phyloP scores from a whole-genome alignment of 305 asterid species.

The Solanum chacoense region DNA sequence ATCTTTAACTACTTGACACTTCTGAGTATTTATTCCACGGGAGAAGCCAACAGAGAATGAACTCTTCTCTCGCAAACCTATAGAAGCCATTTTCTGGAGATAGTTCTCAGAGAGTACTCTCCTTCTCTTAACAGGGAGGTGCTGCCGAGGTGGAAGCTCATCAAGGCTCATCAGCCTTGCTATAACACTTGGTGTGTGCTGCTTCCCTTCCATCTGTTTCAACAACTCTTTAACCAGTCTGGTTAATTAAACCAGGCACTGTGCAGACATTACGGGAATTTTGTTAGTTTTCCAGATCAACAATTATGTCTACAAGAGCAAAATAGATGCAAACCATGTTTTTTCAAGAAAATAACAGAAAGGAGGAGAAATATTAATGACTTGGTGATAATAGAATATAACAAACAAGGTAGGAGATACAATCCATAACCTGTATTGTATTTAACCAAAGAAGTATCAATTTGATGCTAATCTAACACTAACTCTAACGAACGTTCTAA shows the following conservation, averaged over 20 bases:
- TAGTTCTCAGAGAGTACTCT: slow-evolving; percentile 55
- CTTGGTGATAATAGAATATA: background rate
- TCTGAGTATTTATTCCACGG: slow-evolving; percentile 11
- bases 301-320: background rate
- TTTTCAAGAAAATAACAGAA: background rate
- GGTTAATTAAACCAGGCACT: slow-evolving; percentile 9
- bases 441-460: background rate
- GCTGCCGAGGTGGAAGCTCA: slow-evolving; percentile 25
- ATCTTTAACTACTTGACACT: slow-evolving; percentile 11
- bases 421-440: background rate
- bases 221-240: slow-evolving; percentile 25
- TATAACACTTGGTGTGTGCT: slow-evolving; percentile 42
- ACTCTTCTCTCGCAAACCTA: slow-evolving; percentile 36
- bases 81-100: slow-evolving; percentile 38
- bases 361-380: background rate
- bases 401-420: background rate
- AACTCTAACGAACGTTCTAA: background rate
- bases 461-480: background rate
- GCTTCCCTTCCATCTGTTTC: slow-evolving; percentile 31
- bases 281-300: background rate
- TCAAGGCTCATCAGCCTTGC: slow-evolving; percentile 49
- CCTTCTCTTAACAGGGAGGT: slow-evolving; percentile 7
- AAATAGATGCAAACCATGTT: background rate
- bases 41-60: slow-evolving; percentile 14
- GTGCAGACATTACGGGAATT: background rate